Evolutionary conservation across 352 stramenopile genomes (phyloP).

Genomic region (Globisporangium solare): DNA sequence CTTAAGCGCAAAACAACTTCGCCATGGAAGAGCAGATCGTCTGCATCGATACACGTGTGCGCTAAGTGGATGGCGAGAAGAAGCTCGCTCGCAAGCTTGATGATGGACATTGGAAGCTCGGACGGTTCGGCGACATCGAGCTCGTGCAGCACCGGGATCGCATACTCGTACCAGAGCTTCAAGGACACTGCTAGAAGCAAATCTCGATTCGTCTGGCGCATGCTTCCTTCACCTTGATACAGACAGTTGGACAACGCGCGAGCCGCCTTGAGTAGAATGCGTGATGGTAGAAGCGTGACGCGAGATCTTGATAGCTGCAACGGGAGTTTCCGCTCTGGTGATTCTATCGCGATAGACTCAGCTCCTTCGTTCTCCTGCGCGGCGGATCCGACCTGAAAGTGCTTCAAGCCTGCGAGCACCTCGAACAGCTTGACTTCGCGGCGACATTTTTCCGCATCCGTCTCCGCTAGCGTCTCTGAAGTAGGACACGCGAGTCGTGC

Average conservation of each 20-base stretch:
- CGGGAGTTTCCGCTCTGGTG: neutral
- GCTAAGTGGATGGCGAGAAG: constrained; percentile 37
- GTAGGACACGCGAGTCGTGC: constrained; percentile 5
- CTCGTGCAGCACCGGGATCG: constrained; percentile 21
- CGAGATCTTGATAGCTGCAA: constrained; percentile 1
- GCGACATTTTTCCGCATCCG: constrained; percentile 6
- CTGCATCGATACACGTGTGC: constrained; percentile 35
- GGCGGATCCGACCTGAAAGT: neutral
- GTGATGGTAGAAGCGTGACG: neutral
- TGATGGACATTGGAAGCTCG: constrained; percentile 15
- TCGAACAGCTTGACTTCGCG: constrained; percentile 27
- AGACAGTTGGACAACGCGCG: constrained; percentile 26
- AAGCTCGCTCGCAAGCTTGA: constrained; percentile 21
- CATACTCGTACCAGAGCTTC: constrained; percentile 37
- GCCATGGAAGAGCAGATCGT: constrained; percentile 48
- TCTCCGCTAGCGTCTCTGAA: constrained; percentile 1
- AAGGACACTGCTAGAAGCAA: constrained; percentile 28
- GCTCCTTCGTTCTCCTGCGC: too few species aligned
- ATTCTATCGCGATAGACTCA: neutral
- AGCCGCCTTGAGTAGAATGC: constrained; percentile 4
- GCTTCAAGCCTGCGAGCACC: constrained; percentile 11
- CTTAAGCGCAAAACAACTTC: constrained; percentile 38
- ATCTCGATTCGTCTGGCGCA: constrained; percentile 25
- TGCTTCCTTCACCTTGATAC: constrained; percentile 14
- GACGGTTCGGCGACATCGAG: constrained; percentile 24